Percentiles rank a stretch among this genome's conserved stretches.
These are phyloP conservation scores for Rhododendron griersonianum DNA, from an alignment of 148 eudicot genomes.

Conservation along the genomic window DNA sequence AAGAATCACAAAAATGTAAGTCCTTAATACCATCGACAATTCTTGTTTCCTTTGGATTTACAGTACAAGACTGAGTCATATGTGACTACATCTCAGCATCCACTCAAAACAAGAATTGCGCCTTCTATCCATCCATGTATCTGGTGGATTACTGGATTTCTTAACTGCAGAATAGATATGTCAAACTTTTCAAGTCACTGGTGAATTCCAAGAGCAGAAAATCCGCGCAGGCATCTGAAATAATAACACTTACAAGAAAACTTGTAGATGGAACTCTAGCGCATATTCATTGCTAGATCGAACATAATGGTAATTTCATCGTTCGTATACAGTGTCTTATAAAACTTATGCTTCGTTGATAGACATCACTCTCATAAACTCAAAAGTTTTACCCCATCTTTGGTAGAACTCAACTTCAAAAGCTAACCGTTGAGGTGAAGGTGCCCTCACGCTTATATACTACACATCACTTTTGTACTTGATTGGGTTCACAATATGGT, in stretches of 20 bases:
- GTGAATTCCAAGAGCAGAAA: not conserved
- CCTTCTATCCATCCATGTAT: not conserved
- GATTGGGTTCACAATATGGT: not conserved
- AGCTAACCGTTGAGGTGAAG: not conserved
- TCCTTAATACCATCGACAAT: not conserved
- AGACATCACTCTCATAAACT: not conserved
- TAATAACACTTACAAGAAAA: not conserved
- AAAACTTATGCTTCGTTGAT: not conserved
- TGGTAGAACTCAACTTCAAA: not conserved
- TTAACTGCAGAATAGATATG: not conserved
- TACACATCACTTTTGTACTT: not conserved
- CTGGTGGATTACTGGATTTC: not conserved
- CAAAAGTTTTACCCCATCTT: not conserved
- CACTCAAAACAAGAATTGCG: not conserved
- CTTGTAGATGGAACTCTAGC: not conserved
- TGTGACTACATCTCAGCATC: not conserved
- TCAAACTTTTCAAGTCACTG: not conserved
- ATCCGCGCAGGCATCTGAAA: not conserved
- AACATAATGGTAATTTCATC: not conserved
- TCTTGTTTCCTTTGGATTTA: not conserved
- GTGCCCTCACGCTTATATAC: not conserved
- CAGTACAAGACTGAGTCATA: not conserved
- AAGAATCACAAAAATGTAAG: conserved; percentile 80
- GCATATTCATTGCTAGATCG: not conserved
- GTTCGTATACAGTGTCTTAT: not conserved